A percentile compares a stretch with the other conserved stretches of the same genome.
Evolutionary conservation across 257 asterid genomes (phyloP).

Genomic region (Przewalskia tangutica): DNA sequence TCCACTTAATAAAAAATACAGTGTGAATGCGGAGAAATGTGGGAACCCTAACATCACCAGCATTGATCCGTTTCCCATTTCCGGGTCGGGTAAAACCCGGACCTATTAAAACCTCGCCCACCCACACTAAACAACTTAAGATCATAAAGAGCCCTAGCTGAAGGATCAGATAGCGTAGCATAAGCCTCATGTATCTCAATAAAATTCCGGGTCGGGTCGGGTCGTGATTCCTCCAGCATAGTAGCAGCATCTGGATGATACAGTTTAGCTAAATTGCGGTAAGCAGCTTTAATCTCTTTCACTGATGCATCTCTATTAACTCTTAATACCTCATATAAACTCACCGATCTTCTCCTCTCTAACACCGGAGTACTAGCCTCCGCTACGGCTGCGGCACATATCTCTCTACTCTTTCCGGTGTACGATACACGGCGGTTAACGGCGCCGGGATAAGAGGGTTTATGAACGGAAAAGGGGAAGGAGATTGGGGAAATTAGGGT

Average conservation of each 20-base stretch:
- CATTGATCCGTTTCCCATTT: constrained; percentile 98
- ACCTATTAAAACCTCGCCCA: background rate
- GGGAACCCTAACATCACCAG: constrained; percentile 38
- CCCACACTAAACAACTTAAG: constrained; percentile 18
- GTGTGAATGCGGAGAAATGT: background rate
- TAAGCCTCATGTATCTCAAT: constrained; percentile 75
- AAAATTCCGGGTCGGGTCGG: constrained; percentile 42
- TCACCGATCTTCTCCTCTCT: constrained; percentile 16
- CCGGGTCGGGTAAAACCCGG: constrained; percentile 46
- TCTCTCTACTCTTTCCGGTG: background rate
- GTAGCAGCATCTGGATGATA: constrained; percentile 56
- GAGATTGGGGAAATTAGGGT: background rate
- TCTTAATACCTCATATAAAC: constrained; percentile 61
- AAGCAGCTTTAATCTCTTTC: constrained; percentile 74
- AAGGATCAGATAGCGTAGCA: constrained; percentile 70
- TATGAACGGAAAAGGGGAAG: background rate
- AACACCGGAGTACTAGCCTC: background rate
- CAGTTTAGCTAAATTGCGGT: constrained; percentile 73
- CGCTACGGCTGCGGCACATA: background rate
- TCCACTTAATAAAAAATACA: background rate
- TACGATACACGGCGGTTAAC: background rate
- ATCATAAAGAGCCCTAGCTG: constrained; percentile 60
- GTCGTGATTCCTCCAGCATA: constrained; percentile 10
- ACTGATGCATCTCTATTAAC: constrained; percentile 57
- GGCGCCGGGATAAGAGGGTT: background rate